Evolutionary conservation across 2,329 filamentous ascomycete genomes (phyloP).

Genomic region (Pseudogymnoascus verrucosus): DNA sequence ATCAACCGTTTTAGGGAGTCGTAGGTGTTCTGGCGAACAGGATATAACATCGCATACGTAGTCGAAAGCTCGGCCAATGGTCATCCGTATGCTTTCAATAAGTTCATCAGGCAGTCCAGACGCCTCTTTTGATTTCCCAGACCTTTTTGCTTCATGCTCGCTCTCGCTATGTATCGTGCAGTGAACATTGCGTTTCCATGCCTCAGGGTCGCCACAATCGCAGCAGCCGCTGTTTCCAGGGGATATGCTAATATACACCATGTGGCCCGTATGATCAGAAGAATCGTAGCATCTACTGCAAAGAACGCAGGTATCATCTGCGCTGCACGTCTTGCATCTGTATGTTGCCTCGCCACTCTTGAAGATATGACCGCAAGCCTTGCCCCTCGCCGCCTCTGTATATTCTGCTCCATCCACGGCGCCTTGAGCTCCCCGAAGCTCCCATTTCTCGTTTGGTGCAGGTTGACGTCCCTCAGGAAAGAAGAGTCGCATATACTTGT

Average conservation of each 20-base stretch:
- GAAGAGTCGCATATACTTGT: slow-evolving; percentile 67
- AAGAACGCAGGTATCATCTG: slow-evolving; percentile 90
- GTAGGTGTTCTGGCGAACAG: slow-evolving; percentile 91
- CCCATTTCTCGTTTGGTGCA: slow-evolving; percentile 54
- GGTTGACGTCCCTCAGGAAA: slow-evolving; percentile 67
- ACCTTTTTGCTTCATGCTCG: slow-evolving; percentile 36
- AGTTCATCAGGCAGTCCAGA: slow-evolving; percentile 65
- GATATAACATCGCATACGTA: slow-evolving; percentile 98
- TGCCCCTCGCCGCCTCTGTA: slow-evolving; percentile 81
- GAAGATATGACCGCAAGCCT: slow-evolving; percentile 96
- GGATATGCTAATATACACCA: slow-evolving; percentile 81
- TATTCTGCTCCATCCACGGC: slow-evolving; percentile 94
- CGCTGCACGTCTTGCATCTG: slow-evolving; percentile 85
- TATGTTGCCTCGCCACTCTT: slow-evolving; percentile 90
- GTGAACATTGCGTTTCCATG: slow-evolving; percentile 79
- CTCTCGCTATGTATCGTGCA: slow-evolving; percentile 84
- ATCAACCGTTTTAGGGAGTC: slow-evolving; percentile 73
- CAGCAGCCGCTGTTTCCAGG: slow-evolving; percentile 92
- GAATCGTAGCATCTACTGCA: slow-evolving; percentile 92
- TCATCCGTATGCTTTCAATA: slow-evolving; percentile 70
- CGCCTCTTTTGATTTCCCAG: slow-evolving; percentile 52
- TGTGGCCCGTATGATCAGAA: slow-evolving; percentile 89
- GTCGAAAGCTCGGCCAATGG: slow-evolving; percentile 76
- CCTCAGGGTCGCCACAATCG: slow-evolving; percentile 93
- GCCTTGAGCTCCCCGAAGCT: slow-evolving; percentile 78